Evolutionary conservation across 2,329 filamentous ascomycete genomes (phyloP).

Genomic region (Trichophyton rubrum): DNA sequence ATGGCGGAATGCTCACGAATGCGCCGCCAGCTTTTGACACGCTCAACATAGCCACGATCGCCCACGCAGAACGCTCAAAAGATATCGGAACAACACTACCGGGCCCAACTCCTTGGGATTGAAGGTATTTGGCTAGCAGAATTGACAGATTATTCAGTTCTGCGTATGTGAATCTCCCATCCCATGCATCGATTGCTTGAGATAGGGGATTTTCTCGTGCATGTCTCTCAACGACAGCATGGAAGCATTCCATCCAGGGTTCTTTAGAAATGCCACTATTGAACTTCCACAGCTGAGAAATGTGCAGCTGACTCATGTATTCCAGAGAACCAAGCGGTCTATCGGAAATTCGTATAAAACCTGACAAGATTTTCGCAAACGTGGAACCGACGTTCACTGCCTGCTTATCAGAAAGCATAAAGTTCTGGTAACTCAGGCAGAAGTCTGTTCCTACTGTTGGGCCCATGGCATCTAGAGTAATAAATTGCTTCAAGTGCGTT

Average conservation of each 20-base stretch:
- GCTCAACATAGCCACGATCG: conserved; percentile 11
- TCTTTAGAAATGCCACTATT: neutral
- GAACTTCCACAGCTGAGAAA: conserved; percentile 7
- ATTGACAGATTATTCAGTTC: conserved; percentile 15
- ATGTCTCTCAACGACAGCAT: conserved; percentile 15
- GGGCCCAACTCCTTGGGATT: conserved; percentile 15
- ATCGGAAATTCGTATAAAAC: neutral
- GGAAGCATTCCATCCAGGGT: conserved; percentile 12
- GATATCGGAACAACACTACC: conserved; percentile 10
- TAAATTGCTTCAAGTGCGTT: neutral
- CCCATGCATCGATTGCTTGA: conserved; percentile 16
- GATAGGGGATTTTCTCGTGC: conserved; percentile 8
- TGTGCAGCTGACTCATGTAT: conserved; percentile 7
- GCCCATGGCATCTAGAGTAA: neutral
- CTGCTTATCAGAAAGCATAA: conserved; percentile 1
- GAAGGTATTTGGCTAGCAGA: conserved; percentile 6
- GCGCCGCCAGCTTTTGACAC: conserved; percentile 14
- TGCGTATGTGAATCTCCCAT: conserved; percentile 13
- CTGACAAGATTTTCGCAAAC: neutral
- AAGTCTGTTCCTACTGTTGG: neutral
- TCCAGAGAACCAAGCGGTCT: neutral
- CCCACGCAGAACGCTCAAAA: conserved; percentile 14
- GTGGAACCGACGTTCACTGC: neutral
- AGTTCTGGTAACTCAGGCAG: conserved; percentile 1
- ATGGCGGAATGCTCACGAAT: conserved; percentile 12